Percentiles rank a stretch among this genome's conserved stretches.
Conservation (phyloP, 257 asterid genomes). For the Primulina eburnea region DNA sequence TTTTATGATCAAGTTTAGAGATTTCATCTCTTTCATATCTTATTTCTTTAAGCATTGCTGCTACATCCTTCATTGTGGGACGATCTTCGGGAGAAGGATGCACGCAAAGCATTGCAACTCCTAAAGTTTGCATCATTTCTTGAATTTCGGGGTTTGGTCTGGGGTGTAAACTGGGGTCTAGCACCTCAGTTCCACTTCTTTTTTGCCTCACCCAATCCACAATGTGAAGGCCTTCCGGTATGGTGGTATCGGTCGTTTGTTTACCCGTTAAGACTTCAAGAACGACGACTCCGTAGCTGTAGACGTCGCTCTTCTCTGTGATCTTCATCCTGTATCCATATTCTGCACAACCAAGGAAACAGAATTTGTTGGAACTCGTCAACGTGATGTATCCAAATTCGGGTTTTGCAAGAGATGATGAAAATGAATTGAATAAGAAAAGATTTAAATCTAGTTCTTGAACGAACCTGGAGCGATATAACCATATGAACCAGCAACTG, state of each 20-base stretch:
- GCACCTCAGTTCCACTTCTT: constrained; percentile 42
- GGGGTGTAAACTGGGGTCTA: constrained; percentile 43
- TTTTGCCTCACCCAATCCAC: constrained; percentile 78
- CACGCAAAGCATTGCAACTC: constrained; percentile 81
- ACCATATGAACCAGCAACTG: constrained; percentile 86
- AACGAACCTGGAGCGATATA: constrained; percentile 84
- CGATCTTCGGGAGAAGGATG: constrained; percentile 66
- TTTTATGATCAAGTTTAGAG: constrained; percentile 41
- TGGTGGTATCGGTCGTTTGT: constrained; percentile 77
- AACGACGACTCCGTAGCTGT: constrained; percentile 82
- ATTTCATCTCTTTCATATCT: constrained; percentile 64
- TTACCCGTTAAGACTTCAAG: constrained; percentile 76
- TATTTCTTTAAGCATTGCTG: constrained; percentile 79
- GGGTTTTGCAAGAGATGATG: neutral
- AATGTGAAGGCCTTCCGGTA: constrained; percentile 76
- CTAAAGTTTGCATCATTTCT: constrained; percentile 77
- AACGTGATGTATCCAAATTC: neutral
- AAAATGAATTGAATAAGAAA: too few species aligned
- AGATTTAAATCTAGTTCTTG: neutral
- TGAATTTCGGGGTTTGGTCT: constrained; percentile 59
- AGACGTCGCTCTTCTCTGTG: constrained; percentile 81
- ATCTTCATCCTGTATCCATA: constrained; percentile 80
- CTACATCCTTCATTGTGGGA: constrained; percentile 79
- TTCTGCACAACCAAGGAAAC: constrained; percentile 39
- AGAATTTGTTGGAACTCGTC: neutral